phyloP scores from a whole-genome alignment of 1,139 yeast genomes.

The Debaryomyces sp. region DNA sequence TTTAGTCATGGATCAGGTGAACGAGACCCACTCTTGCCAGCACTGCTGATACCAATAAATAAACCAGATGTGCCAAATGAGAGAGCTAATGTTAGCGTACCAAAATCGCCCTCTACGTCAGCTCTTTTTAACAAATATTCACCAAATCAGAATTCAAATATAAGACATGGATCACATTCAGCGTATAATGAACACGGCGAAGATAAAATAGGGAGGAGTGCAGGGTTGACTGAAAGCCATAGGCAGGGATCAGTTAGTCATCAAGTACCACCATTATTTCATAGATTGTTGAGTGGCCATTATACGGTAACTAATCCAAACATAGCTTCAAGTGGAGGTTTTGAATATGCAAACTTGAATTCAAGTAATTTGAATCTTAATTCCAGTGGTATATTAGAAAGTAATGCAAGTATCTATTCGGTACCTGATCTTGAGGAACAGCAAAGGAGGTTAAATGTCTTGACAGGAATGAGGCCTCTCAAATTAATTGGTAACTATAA shows the following conservation, averaged over 20 bases:
- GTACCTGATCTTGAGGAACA: conserved; percentile 24
- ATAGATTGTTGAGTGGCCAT: conserved; percentile 31
- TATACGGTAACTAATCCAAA: conserved; percentile 36
- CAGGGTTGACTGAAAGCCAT: conserved; percentile 3
- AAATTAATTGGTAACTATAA: conserved; percentile 56
- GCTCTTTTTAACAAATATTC: not conserved
- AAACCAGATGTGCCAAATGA: not conserved
- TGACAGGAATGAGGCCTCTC: conserved; percentile 43
- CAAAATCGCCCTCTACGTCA: conserved; percentile 5
- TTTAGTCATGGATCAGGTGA: not conserved
- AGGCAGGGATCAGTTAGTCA: not conserved
- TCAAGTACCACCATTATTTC: conserved; percentile 25
- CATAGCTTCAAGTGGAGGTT: conserved; percentile 14
- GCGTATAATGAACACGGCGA: not conserved
- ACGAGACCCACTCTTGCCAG: not conserved
- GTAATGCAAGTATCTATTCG: conserved; percentile 20
- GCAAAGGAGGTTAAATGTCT: conserved; percentile 25
- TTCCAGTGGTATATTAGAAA: conserved; percentile 14
- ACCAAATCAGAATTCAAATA: not conserved
- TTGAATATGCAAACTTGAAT: conserved; percentile 15
- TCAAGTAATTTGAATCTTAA: conserved; percentile 11
- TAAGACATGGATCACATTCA: not conserved
- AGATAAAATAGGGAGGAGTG: not conserved
- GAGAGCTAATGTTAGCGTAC: not conserved
- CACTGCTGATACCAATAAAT: not conserved